Evolutionary conservation across 441 rosid genomes (phyloP), one percentile per base, ranked within the genome.

Genomic region (Erodium trifolium): DNA sequence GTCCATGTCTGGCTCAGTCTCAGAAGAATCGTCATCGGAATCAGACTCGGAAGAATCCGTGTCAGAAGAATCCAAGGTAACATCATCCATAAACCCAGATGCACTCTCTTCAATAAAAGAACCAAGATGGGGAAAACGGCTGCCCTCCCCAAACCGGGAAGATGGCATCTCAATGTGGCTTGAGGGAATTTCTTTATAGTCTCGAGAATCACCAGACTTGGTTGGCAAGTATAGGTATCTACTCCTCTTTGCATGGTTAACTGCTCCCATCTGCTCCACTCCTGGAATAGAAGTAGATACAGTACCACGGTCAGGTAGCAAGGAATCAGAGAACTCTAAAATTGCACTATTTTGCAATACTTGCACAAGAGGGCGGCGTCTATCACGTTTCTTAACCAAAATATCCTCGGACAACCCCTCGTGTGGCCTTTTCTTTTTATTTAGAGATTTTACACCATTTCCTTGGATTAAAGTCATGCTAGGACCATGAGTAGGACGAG

Each of bases 221-320:
- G 81, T 53, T 45, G 90, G 85, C 69, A 83, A 71, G 78, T 84
- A 78, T 76, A 77, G 68, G 73, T 72, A 76, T 72, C 73, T 84
- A 70, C 85, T 82, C 82, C 94, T 82, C 87, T 92, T 90, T 71
- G 87, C 82, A 71, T 69, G 90, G 70, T 23, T 73, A 70, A 69
- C 51, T 75, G 80, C 80, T 73, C 81, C 86, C 71, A 66, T 51
- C 70, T 80, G 84, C 76, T 82, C 90, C 70, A 43, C 83, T 75
- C 87, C 96, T 92, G 82, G 78, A 84, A 79, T 7, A 70, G 70
- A 79, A 71, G 45, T 67, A 78, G 64, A 73, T 79, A 71, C 27
- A 74, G 45, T 53, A 81, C 43, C 51, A 68, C 14, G 70, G 74
- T 80, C 72, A 78, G 66, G 78, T 66, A 51, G 73, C 35, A 35